Evolutionary conservation across 208 protist genomes (phyloP), one percentile per base, ranked within the genome.

Genomic region (Crithidia bombi): DNA sequence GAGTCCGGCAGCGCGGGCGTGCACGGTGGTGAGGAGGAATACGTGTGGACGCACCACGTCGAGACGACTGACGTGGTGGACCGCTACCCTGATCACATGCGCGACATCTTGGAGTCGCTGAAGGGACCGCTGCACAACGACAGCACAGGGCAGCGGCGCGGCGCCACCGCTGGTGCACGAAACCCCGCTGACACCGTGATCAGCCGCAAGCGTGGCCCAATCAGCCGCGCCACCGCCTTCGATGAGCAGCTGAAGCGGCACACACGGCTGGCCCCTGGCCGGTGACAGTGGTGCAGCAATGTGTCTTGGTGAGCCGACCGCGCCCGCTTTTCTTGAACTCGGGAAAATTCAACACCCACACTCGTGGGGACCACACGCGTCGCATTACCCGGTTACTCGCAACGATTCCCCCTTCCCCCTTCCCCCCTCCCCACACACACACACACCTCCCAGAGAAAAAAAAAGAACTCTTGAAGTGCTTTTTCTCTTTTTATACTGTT

Each of bases 1-100:
- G 44, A 25, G 15, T 44, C 4, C 28, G 51, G 51, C 38, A 55
- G 49, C 26, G 54, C 21, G 15, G 47, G 10, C 0, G 56, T 30
- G 21, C 19, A 15, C 12, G 55, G 23, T 23, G 49, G 49, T 5
- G 43, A 65, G 17, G 77, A 78, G 12, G 85, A 78, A 0, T 79
- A 73, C 67, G 54, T 77, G 0, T 81, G 71, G 62, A 96, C 86
- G 11, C 85, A 96, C 65, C 79, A 94, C 52, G 89, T 96, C 23
- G 75, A 89, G 69, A 83, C 77, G 9, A 75, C 55, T 11, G 91
- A 96, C 52, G 91, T 94, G 19, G 85, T 89, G 35, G 73, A 85
- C 3, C 86, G 88, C 26, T 92, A 83, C 61, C 88, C 88, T 1
- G 89, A 94, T 11, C 85, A 96, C 69, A 94, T 96, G 88, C 73